phyloP scores from a whole-genome alignment of 2,329 filamentous ascomycete genomes.

The Trichothecium sympodiale region DNA sequence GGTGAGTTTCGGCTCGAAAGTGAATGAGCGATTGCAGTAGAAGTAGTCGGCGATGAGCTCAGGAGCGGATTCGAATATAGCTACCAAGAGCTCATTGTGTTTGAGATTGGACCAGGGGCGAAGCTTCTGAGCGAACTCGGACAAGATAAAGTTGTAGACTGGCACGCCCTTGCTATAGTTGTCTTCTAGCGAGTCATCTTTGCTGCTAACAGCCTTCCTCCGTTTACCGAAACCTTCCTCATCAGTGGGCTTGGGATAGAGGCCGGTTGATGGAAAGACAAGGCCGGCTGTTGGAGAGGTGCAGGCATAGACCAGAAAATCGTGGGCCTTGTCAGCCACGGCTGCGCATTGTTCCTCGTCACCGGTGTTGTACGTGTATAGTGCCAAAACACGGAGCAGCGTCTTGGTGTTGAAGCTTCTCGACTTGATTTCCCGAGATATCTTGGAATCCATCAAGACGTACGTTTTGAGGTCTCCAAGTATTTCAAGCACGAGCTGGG shows the following conservation, averaged over 20 bases:
- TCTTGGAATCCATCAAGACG: conserved; percentile 62
- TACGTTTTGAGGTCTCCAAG: conserved; percentile 58
- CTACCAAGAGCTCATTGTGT: conserved; percentile 70
- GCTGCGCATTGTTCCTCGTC: conserved; percentile 29
- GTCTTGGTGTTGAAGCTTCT: conserved; percentile 65
- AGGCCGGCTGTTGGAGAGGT: conserved; percentile 64
- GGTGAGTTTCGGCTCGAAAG: conserved; percentile 83
- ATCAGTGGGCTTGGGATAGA: conserved; percentile 67
- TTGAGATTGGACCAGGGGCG: conserved; percentile 72
- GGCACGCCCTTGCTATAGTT: conserved; percentile 55
- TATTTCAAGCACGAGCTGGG: conserved; percentile 64
- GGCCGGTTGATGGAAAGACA: conserved; percentile 65
- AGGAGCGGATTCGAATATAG: conserved; percentile 70
- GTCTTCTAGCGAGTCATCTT: conserved; percentile 59
- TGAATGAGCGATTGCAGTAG: conserved; percentile 64
- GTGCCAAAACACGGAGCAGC: conserved; percentile 57
- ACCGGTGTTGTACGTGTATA: conserved; percentile 53
- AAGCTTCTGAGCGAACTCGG: conserved; percentile 67
- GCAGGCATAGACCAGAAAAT: conserved; percentile 65
- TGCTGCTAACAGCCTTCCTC: conserved; percentile 39
- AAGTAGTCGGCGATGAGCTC: conserved; percentile 88
- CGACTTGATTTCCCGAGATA: conserved; percentile 65
- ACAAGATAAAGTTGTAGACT: conserved; percentile 68
- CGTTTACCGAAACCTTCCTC: conserved; percentile 18
- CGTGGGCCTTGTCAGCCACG: conserved; percentile 60